Base-by-base conservation (phyloP, 441 rosid species). In the Populus hybrid region DNA sequence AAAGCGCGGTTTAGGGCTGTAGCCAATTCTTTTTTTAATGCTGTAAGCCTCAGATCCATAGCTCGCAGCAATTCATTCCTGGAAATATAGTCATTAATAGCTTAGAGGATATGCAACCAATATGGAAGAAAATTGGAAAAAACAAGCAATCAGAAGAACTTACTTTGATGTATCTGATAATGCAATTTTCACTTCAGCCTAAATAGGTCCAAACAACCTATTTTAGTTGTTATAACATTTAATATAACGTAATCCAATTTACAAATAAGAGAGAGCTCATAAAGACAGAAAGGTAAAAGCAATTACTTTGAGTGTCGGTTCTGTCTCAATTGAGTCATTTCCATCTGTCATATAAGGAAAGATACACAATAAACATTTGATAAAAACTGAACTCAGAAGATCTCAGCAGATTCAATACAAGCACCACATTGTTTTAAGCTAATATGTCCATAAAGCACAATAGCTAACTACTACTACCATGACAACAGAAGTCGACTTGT, bases 31-130 rank as follows among this genome's bases (percentile, higher is more conserved):
- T 72, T 82, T 78, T 82, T 87, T 80, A 91, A 76, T 35, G 90
- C 93, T 12, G 82, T 79, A 46, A 89, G 84, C 84, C 95, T 88
- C 69, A 84, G 84, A 74, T 88, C 91, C 87, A 89, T 88, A 71
- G 93, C 95, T 81, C 79, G 83, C 82, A 89, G 77, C 72, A 89
- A 83, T 76, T 85, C 92, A 83, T 87, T 89, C 85, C 95, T 91
- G 86, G 81, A 16, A 82, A 72, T 21, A 82, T 30, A 69, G 61
- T 36, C 75, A 61, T 77, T 61, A n/a, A 72, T 14, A 71, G 64
- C 28, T 81, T 75, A 79, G 77, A 36, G 72, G 42, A 26, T 23
- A 69, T 68, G 70, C 61, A 76, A 32, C 74, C 72, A 79, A 76
- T 69, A 64, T 36, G 42, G 77, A 75, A 78, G 59, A 36, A 63